phyloP scores from a whole-genome alignment of 371 early-diverging fungal genomes.

The Sporodiniella umbellata region DNA sequence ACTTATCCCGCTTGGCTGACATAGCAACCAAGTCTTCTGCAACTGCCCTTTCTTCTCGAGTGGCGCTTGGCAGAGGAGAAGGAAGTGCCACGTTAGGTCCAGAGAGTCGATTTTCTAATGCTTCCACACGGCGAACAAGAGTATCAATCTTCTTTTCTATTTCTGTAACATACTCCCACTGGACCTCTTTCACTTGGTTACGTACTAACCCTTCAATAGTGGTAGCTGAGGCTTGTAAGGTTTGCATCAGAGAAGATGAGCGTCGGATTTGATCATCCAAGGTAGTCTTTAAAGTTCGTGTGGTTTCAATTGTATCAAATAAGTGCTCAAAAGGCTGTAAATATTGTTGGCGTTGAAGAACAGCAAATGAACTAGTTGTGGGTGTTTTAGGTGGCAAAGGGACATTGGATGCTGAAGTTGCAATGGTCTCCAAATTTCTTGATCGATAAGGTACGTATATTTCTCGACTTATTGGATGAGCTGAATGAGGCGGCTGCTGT shows the following conservation, averaged over 20 bases:
- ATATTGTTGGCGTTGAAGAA: constrained; percentile 43
- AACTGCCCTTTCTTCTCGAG: constrained; percentile 17
- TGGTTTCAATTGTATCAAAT: constrained; percentile 62
- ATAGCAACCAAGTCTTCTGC: constrained; percentile 22
- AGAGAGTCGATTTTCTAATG: constrained; percentile 1
- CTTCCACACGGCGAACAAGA: constrained; percentile 7
- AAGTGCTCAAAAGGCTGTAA: constrained; percentile 59
- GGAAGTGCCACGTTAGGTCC: neutral
- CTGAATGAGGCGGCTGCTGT: constrained; percentile 38
- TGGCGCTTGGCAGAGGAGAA: constrained; percentile 20
- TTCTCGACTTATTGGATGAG: constrained; percentile 16
- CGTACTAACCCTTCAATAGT: constrained; percentile 79
- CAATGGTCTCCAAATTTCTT: constrained; percentile 10
- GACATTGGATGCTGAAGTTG: constrained; percentile 16
- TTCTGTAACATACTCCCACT: constrained; percentile 52
- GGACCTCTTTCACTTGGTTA: constrained; percentile 74
- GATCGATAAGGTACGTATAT: constrained; percentile 1
- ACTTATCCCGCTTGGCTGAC: constrained; percentile 15
- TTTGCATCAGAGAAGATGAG: constrained; percentile 71
- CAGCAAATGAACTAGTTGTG: constrained; percentile 29
- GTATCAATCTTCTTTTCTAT: constrained; percentile 14
- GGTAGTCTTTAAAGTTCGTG: constrained; percentile 57
- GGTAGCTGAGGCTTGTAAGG: constrained; percentile 67
- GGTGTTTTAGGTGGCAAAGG: constrained; percentile 31
- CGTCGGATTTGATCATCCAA: constrained; percentile 78